Evolutionary conservation across 2,329 filamentous ascomycete genomes (phyloP).

Genomic region (Xylariaceae sp.): DNA sequence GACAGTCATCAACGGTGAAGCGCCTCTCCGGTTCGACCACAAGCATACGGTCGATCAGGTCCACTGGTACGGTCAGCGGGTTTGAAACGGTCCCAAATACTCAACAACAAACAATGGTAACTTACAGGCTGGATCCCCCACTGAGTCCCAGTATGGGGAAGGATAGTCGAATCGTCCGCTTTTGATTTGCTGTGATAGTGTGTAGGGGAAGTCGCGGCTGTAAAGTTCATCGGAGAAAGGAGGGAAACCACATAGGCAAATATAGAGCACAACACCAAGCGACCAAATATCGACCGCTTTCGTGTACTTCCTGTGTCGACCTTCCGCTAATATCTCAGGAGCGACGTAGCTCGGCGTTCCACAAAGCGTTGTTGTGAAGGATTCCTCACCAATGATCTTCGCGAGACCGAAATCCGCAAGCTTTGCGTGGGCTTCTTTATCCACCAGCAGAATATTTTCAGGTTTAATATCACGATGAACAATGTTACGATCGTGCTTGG

Average conservation of each 20-base stretch:
- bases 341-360: constrained; percentile 98
- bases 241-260: constrained; percentile 93
- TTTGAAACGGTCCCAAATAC: not conserved
- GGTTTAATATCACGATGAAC: constrained; percentile 98
- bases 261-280: constrained; percentile 94
- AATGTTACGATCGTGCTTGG: constrained; percentile 90
- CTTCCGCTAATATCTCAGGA: constrained; percentile 86
- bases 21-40: constrained; percentile 80
- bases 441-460: constrained; percentile 87
- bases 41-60: constrained; percentile 93
- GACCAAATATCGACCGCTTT: constrained; percentile 97
- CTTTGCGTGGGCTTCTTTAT: constrained; percentile 83
- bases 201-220: constrained; percentile 77
- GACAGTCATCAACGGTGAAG: constrained; percentile 84
- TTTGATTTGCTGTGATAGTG: constrained; percentile 83
- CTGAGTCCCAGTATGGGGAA: constrained; percentile 89
- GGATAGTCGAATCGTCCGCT: constrained; percentile 89
- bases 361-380: constrained; percentile 92
- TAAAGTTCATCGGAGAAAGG: constrained; percentile 95
- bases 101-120: constrained; percentile 4
- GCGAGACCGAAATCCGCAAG: constrained; percentile 94
- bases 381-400: constrained; percentile 98
- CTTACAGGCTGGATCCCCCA: constrained; percentile 75
- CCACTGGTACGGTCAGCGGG: constrained; percentile 45
- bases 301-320: constrained; percentile 80